Conservation (phyloP, 352 stramenopile species). For the Phytophthora hybrid region DNA sequence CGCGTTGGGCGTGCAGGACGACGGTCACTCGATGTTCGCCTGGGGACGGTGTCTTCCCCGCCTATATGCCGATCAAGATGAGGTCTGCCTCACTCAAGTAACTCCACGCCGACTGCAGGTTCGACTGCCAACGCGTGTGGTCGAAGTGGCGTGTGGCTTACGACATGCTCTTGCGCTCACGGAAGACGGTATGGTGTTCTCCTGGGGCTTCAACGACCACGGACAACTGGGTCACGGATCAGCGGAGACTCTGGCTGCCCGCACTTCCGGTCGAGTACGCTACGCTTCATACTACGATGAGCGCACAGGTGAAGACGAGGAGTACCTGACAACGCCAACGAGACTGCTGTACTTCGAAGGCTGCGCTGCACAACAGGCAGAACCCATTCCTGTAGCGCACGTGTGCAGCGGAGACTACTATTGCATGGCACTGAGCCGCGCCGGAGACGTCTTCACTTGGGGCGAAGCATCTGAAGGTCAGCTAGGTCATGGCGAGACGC, state of each 20-base stretch:
- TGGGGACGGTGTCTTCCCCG: slow-evolving; percentile 68
- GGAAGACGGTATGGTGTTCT: slow-evolving; percentile 65
- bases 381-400: slow-evolving; percentile 61
- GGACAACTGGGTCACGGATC: slow-evolving; percentile 77
- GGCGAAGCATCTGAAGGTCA: slow-evolving; percentile 80
- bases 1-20: slow-evolving; percentile 49
- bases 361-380: slow-evolving; percentile 58
- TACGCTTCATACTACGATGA: slow-evolving; percentile 68
- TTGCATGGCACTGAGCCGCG: slow-evolving; percentile 63
- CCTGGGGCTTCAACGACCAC: slow-evolving; percentile 84
- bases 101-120: slow-evolving; percentile 41
- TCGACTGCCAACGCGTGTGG: slow-evolving; percentile 29
- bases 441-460: slow-evolving; percentile 79
- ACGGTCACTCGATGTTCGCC: slow-evolving; percentile 55
- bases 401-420: slow-evolving; percentile 81
- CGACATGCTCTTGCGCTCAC: slow-evolving; percentile 66
- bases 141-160: slow-evolving; percentile 57
- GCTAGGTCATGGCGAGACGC: slow-evolving; percentile 65
- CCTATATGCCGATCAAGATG: slow-evolving; percentile 28
- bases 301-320: slow-evolving; percentile 48
- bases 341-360: slow-evolving; percentile 76
- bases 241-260: slow-evolving; percentile 51
- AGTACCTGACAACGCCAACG: slow-evolving; percentile 55
- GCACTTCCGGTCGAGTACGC: slow-evolving; percentile 39
- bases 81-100: slow-evolving; percentile 29